phyloP scores from a whole-genome alignment of 305 asterid species.

The Fraxinus latifolia region DNA sequence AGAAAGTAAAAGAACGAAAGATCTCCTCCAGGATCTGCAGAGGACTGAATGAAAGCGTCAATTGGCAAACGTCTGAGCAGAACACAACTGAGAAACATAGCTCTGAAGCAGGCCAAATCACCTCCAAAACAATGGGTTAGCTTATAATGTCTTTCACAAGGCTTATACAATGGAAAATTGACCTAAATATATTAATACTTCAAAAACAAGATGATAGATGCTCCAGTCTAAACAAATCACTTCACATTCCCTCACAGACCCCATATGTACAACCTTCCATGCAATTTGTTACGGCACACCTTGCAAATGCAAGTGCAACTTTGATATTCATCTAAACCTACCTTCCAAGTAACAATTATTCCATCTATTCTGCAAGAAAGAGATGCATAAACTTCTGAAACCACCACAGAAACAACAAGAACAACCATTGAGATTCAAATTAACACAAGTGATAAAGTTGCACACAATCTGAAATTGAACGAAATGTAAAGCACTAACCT shows the following conservation, averaged over 20 bases:
- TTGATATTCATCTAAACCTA: not conserved
- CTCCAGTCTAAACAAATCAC: not conserved
- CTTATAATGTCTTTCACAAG: not conserved
- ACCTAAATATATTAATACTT: not conserved
- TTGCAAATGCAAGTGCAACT: not conserved
- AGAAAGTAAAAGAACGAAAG: not conserved
- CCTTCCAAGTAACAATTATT: not conserved
- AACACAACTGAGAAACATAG: not conserved
- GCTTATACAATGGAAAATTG: not conserved
- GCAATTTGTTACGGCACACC: not conserved
- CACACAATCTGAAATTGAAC: not conserved
- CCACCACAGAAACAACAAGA: not conserved
- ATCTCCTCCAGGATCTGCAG: not conserved
- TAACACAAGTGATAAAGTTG: slow-evolving; percentile 7
- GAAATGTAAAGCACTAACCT: slow-evolving; percentile 49
- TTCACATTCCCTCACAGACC: not conserved
- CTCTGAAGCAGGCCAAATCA: not conserved
- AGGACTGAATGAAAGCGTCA: not conserved
- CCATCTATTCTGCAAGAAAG: slow-evolving; percentile 5
- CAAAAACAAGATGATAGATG: not conserved
- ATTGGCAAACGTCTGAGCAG: not conserved
- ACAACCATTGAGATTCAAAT: not conserved
- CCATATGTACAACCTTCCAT: not conserved
- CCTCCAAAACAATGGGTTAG: not conserved
- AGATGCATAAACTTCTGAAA: not conserved